These are phyloP conservation scores for Ormosia semicastrata DNA, from an alignment of 306 rosid species.

Conservation along the genomic window DNA sequence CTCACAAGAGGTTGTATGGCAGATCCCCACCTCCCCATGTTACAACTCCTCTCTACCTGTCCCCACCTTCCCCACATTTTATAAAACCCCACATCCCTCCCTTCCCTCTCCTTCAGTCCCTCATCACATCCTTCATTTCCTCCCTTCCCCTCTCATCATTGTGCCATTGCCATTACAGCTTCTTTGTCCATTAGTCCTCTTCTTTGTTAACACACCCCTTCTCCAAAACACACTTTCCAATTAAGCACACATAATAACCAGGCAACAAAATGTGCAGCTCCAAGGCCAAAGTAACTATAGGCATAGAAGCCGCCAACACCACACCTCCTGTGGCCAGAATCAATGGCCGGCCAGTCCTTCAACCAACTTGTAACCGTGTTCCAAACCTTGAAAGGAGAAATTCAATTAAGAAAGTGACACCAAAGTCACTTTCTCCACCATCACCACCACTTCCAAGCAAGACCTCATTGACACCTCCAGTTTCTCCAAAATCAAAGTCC, in stretches of 20 bases:
- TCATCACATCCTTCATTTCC: slow-evolving; percentile 30
- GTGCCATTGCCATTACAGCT: slow-evolving; percentile 20
- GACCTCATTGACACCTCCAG: slow-evolving; percentile 52
- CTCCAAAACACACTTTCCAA: background rate
- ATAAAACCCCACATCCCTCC: slow-evolving; percentile 49
- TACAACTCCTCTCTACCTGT: slow-evolving; percentile 44
- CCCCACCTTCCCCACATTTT: slow-evolving; percentile 47
- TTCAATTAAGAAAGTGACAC: slow-evolving; percentile 58
- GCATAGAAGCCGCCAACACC: slow-evolving; percentile 39
- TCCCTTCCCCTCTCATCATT: slow-evolving; percentile 4
- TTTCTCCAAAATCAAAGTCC: slow-evolving; percentile 75
- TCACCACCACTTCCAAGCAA: slow-evolving; percentile 35
- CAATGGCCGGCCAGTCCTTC: slow-evolving; percentile 84
- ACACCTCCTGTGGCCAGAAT: slow-evolving; percentile 47
- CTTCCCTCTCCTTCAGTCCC: slow-evolving; percentile 40
- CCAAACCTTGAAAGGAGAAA: slow-evolving; percentile 66
- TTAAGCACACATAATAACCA: background rate
- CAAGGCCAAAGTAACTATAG: slow-evolving; percentile 59
- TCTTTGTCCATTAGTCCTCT: slow-evolving; percentile 1
- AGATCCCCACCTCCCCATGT: slow-evolving; percentile 85
- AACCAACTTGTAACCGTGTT: slow-evolving; percentile 79
- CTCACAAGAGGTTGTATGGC: slow-evolving; percentile 63
- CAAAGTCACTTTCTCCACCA: slow-evolving; percentile 47
- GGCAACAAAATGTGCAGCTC: slow-evolving; percentile 66
- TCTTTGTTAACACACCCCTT: background rate